A percentile compares a stretch with the other conserved stretches of the same genome.
Evolutionary conservation across 306 rosid species (phyloP).

Genomic region (Inga laurina): DNA sequence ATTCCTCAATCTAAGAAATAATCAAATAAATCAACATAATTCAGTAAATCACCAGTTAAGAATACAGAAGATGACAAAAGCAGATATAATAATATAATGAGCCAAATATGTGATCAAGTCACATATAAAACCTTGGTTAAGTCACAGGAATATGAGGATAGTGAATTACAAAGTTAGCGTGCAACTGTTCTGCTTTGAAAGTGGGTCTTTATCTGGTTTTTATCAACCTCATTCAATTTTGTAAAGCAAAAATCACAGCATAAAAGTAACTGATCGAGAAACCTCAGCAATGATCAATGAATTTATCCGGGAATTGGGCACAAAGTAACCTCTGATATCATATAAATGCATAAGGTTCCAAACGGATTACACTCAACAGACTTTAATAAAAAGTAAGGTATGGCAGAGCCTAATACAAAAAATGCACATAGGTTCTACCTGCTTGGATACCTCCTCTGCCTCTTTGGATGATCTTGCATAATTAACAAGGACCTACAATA

Average conservation of each 20-base stretch:
- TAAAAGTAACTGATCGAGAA: neutral
- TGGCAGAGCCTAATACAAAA: neutral
- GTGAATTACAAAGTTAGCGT: neutral
- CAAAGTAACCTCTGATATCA: conserved; percentile 5
- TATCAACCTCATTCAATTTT: conserved; percentile 15
- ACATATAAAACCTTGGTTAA: neutral
- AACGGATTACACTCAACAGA: neutral
- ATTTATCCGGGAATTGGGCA: conserved; percentile 8
- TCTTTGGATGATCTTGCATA: conserved; percentile 94
- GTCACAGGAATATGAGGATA: neutral
- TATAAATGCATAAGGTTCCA: neutral
- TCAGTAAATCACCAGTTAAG: conserved; percentile 6
- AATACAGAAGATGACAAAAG: conserved; percentile 7
- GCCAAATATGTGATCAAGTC: conserved; percentile 22
- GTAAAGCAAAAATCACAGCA: conserved; percentile 17
- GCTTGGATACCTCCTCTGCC: conserved; percentile 91
- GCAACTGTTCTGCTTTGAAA: neutral
- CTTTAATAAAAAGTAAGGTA: neutral
- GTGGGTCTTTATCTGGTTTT: conserved; percentile 7
- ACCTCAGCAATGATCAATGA: neutral
- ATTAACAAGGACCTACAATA: conserved; percentile 77
- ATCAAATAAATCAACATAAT: conserved; percentile 24
- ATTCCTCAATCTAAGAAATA: conserved; percentile 67
- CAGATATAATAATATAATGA: conserved; percentile 5
- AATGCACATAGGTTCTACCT: conserved; percentile 48